Percentiles rank a stretch among this genome's conserved stretches.
phyloP scores from a whole-genome alignment of 2,329 filamentous ascomycete species.

The Pseudogymnoascus sp. region DNA sequence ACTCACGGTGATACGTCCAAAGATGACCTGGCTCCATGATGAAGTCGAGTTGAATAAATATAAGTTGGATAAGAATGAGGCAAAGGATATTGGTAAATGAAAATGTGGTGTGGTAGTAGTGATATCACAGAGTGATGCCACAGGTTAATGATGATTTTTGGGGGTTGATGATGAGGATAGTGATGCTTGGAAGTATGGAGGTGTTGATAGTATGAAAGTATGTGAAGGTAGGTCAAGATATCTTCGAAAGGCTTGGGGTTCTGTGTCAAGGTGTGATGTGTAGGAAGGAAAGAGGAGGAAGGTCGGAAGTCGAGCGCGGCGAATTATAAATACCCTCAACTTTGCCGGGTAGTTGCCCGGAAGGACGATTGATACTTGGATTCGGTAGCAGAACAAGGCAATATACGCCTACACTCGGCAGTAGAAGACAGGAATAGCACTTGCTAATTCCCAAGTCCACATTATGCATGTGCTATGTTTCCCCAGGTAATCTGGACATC shows the following conservation, averaged over 20 bases:
- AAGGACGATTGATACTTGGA: background rate
- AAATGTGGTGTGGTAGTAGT: slow-evolving; percentile 29
- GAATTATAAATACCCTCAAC: background rate
- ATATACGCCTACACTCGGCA: background rate
- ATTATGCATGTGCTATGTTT: slow-evolving; percentile 2
- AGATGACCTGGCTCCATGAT: slow-evolving; percentile 25
- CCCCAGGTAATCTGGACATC: background rate
- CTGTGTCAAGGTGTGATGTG: background rate
- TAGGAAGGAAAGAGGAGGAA: background rate
- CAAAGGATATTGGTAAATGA: slow-evolving; percentile 1
- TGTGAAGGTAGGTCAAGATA: background rate
- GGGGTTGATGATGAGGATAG: background rate
- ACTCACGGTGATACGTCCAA: slow-evolving; percentile 22
- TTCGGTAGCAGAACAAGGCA: background rate
- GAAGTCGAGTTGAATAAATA: slow-evolving; percentile 14
- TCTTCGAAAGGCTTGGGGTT: background rate
- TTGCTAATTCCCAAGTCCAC: background rate
- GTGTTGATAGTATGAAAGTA: background rate
- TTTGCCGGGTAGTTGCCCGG: background rate
- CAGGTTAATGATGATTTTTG: background rate
- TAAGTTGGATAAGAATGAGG: slow-evolving; percentile 4
- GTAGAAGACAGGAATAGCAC: background rate
- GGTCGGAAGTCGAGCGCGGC: background rate
- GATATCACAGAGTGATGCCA: background rate
- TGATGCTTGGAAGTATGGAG: background rate